Evolutionary conservation across 179 eudicot genomes (phyloP), one percentile per base, ranked within the genome.

Genomic region (Corrigiola litoralis): DNA sequence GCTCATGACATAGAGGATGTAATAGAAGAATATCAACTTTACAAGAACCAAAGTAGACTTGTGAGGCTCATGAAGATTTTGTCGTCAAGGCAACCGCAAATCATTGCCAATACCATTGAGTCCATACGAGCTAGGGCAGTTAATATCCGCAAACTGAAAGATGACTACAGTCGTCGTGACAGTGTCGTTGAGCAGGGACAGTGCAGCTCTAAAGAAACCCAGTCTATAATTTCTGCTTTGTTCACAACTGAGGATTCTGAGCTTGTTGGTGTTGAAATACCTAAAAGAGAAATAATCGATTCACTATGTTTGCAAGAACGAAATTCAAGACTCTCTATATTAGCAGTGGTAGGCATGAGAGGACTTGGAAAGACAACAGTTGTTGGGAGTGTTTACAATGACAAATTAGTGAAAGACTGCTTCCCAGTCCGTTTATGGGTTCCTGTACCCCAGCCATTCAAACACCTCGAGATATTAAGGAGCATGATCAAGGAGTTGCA

Each of bases 351-450:
- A 1, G 81, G 81, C 10, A 72, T 65, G 73, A 56, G 81, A 9
- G 81, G 81, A 18, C 59, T 73, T 2, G 81, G 81, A 37, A 77
- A 77, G 65, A 77, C 74, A 0, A 59, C 74, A 5, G 20, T 77
- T 46, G 77, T 63, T 7, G 45, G 65, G 5, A 71, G 58, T 24
- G 61, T 67, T 25, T 76, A 45, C 38, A 33, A 69, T 42, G 66
- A 64, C 31, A 2, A 10, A 7, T n/a, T 2, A 1, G 66, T 69
- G 6, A 41, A 3, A 9, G 41, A 46, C 1, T 29, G 32, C 33
- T 74, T 74, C 42, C 57, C 58, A 0, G n/a, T 49, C 32, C 29
- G 50, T 12, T 74, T 74, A 4, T 69, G 74, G 74, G 42, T 74
- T 13, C 2, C 42, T 9, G 47, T 37, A 4, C 6, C 51, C 2